phyloP scores from a whole-genome alignment of 1,139 yeast genomes.

The Geotrichum europaeum region DNA sequence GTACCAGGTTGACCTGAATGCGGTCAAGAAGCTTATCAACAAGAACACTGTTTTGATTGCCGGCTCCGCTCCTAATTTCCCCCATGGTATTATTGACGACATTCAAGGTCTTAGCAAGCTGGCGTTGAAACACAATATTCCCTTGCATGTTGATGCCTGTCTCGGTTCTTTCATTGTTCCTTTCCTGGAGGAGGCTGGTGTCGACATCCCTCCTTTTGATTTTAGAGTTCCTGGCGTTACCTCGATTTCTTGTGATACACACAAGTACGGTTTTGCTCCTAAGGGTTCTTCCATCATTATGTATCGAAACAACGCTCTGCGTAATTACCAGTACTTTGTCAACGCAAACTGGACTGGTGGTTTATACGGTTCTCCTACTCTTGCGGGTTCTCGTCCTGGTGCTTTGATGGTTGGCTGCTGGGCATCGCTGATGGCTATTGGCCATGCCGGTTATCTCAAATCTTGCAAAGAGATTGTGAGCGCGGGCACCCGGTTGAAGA shows the following conservation, averaged over 20 bases:
- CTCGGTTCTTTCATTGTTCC: slow-evolving; percentile 88
- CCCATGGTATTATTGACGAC: slow-evolving; percentile 93
- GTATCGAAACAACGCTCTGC: slow-evolving; percentile 63
- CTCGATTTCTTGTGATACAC: slow-evolving; percentile 94
- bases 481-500: slow-evolving; percentile 55
- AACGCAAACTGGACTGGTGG: slow-evolving; percentile 91
- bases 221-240: slow-evolving; percentile 93
- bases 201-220: slow-evolving; percentile 60
- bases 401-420: slow-evolving; percentile 96
- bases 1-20: slow-evolving; percentile 58
- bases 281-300: slow-evolving; percentile 90
- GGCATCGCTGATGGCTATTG: slow-evolving; percentile 82
- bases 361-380: slow-evolving; percentile 89
- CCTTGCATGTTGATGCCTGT: slow-evolving; percentile 93
- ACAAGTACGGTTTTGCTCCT: slow-evolving; percentile 97
- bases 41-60: slow-evolving; percentile 73
- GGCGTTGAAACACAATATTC: slow-evolving; percentile 60
- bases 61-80: slow-evolving; percentile 95
- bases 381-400: slow-evolving; percentile 97
- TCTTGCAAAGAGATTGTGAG: slow-evolving; percentile 62
- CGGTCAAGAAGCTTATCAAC: slow-evolving; percentile 62
- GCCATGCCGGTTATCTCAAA: slow-evolving; percentile 68
- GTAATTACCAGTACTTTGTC: slow-evolving; percentile 80
- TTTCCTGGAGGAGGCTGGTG: slow-evolving; percentile 58
- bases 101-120: slow-evolving; percentile 64